A percentile compares a stretch with the other conserved stretches of the same genome.
Conservation (phyloP, 1,284 basidiomycete species). For the Rhodotorula sp. region DNA sequence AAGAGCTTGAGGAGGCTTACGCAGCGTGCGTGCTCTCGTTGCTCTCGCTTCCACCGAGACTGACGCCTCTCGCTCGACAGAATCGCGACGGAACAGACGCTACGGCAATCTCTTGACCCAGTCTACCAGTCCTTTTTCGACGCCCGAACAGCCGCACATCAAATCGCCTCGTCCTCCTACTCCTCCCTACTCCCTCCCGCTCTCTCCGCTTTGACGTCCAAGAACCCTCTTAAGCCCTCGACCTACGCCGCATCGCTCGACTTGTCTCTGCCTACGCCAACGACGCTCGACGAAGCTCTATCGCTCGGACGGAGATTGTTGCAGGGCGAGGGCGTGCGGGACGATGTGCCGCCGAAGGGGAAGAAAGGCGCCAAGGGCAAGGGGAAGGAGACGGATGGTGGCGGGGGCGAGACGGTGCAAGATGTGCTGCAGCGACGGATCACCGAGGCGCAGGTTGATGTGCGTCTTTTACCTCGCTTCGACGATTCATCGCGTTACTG, state of each 20-base stretch:
- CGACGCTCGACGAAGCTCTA: slow-evolving; percentile 18
- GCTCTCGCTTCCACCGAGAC: neutral
- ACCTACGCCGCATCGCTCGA: slow-evolving; percentile 18
- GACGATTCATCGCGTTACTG: neutral
- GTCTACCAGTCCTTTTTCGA: slow-evolving; percentile 23
- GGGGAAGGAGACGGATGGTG: slow-evolving; percentile 4
- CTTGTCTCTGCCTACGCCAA: slow-evolving; percentile 3
- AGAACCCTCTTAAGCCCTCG: neutral
- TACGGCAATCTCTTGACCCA: slow-evolving; percentile 17
- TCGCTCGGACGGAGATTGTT: slow-evolving; percentile 19
- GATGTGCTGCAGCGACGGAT: slow-evolving; percentile 7
- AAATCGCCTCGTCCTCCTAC: neutral
- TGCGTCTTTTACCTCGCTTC: neutral
- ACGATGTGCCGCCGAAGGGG: neutral
- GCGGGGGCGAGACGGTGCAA: neutral
- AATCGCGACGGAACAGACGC: slow-evolving; percentile 27
- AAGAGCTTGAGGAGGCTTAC: slow-evolving; percentile 25
- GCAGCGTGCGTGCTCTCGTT: slow-evolving; percentile 21
- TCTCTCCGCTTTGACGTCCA: neutral
- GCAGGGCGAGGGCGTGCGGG: neutral
- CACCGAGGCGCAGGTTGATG: slow-evolving; percentile 13
- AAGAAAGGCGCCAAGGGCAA: slow-evolving; percentile 9
- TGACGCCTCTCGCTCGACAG: neutral
- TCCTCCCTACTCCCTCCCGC: neutral
- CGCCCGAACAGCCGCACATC: slow-evolving; percentile 9